These are phyloP conservation scores for Salix exigua DNA, from an alignment of 345 rosid genomes.

Conservation along the genomic window DNA sequence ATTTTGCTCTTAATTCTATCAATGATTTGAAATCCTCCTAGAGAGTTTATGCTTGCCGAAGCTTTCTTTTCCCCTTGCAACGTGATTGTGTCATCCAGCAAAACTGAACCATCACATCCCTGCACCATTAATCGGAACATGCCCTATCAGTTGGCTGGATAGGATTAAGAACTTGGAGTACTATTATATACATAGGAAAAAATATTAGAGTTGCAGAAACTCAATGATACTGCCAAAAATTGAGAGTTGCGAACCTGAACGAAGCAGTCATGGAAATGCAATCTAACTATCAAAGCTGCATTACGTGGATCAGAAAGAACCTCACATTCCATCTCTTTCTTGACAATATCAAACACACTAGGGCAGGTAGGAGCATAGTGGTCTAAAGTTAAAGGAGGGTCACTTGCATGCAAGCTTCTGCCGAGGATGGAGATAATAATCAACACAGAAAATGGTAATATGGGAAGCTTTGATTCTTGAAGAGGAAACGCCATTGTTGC, in stretches of 20 bases:
- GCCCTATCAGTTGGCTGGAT: neutral
- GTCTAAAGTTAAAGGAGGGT: conserved; percentile 56
- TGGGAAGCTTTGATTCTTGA: conserved; percentile 2
- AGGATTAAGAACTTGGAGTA: neutral
- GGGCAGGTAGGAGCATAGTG: conserved; percentile 75
- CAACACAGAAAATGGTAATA: conserved; percentile 21
- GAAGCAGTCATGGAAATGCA: conserved; percentile 92
- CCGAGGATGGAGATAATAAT: conserved; percentile 20
- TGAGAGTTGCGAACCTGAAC: conserved; percentile 52
- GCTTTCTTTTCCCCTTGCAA: conserved; percentile 78
- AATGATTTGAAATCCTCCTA: conserved; percentile 58
- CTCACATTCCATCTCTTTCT: conserved; percentile 85
- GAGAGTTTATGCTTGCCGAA: conserved; percentile 46
- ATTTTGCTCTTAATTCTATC: conserved; percentile 82
- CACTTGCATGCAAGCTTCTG: conserved; percentile 25
- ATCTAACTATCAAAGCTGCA: conserved; percentile 61
- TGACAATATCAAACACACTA: conserved; percentile 51
- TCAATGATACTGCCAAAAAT: neutral
- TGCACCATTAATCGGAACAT: conserved; percentile 18
- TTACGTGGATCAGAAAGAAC: conserved; percentile 78
- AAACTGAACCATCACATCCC: conserved; percentile 91
- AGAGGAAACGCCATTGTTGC: conserved; percentile 14
- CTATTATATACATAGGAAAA: neutral
- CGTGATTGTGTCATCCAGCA: conserved; percentile 68
- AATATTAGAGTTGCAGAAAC: neutral